phyloP scores from a whole-genome alignment of 176 grass and related monocot genomes.

The Triticum turgidum region DNA sequence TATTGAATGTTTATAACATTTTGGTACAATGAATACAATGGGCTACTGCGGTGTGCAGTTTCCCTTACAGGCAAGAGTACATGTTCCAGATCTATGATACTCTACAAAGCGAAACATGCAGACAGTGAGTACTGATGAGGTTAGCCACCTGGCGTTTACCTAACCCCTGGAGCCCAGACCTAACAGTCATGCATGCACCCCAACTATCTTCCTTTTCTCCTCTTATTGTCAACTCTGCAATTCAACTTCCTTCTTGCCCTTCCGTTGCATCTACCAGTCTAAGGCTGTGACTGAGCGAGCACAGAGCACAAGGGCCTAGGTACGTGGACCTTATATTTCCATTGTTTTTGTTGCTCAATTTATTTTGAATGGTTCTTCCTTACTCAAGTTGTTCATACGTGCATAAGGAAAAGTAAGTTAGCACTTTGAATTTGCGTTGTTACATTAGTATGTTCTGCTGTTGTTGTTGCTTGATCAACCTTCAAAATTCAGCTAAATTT shows the following conservation, averaged over 20 bases:
- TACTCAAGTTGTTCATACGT: constrained; percentile 3
- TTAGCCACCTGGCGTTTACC: constrained; percentile 14
- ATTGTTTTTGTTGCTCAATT: neutral
- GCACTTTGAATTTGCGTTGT: neutral
- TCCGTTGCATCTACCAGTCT: constrained; percentile 31
- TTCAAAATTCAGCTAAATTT: neutral
- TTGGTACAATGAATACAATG: neutral
- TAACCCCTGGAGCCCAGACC: constrained; percentile 20
- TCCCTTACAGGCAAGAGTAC: neutral
- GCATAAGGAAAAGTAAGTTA: neutral
- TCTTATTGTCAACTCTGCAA: constrained; percentile 24
- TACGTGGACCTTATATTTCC: constrained; percentile 6
- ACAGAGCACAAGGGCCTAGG: constrained; percentile 9
- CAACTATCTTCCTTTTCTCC: constrained; percentile 21
- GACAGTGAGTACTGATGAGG: constrained; percentile 7
- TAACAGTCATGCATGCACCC: constrained; percentile 45
- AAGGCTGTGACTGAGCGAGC: neutral
- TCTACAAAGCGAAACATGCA: constrained; percentile 16
- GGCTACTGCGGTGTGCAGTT: neutral
- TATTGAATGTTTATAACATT: neutral
- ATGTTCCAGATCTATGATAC: neutral
- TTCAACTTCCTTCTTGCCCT: constrained; percentile 1
- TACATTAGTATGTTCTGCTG: neutral
- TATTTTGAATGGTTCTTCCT: neutral
- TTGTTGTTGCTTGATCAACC: neutral